A percentile compares a stretch with the other conserved stretches of the same genome.
These are phyloP conservation scores for Aspergillus sp. DNA, from an alignment of 2,329 filamentous ascomycete species.

Conservation along the genomic window DNA sequence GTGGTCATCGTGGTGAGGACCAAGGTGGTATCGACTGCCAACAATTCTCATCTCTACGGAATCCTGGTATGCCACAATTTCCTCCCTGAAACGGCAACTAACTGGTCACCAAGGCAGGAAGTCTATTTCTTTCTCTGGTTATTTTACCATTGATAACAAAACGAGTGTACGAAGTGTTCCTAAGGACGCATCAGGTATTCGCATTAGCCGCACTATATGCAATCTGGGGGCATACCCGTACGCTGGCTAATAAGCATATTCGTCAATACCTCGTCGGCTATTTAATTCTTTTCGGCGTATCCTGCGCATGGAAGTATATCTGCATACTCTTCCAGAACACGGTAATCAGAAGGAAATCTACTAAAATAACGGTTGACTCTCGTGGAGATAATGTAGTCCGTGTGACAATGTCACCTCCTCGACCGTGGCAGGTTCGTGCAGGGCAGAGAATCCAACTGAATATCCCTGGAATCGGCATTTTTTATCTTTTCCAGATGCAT, in stretches of 20 bases:
- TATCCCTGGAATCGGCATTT: constrained; percentile 19
- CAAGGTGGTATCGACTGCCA: constrained; percentile 5
- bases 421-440: constrained; percentile 20
- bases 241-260: background rate
- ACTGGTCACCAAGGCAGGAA: constrained; percentile 4
- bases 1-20: constrained; percentile 4
- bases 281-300: background rate
- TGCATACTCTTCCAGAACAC: background rate
- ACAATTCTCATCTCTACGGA: constrained; percentile 14
- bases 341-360: background rate
- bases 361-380: background rate
- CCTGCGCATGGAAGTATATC: background rate
- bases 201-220: constrained; percentile 14
- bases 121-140: constrained; percentile 14
- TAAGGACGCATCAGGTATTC: constrained; percentile 11
- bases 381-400: background rate
- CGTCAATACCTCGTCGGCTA: constrained; percentile 1
- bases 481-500: constrained; percentile 28
- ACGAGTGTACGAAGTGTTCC: constrained; percentile 20
- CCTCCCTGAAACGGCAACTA: background rate
- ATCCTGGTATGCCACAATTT: constrained; percentile 11
- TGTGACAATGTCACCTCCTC: constrained; percentile 3
- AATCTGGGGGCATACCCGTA: constrained; percentile 14
- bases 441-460: constrained; percentile 23
- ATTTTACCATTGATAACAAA: constrained; percentile 17